A percentile compares a stretch with the other conserved stretches of the same genome.
These are phyloP conservation scores for Periconia sp. DNA, from an alignment of 2,329 filamentous ascomycete species.

Conservation along the genomic window DNA sequence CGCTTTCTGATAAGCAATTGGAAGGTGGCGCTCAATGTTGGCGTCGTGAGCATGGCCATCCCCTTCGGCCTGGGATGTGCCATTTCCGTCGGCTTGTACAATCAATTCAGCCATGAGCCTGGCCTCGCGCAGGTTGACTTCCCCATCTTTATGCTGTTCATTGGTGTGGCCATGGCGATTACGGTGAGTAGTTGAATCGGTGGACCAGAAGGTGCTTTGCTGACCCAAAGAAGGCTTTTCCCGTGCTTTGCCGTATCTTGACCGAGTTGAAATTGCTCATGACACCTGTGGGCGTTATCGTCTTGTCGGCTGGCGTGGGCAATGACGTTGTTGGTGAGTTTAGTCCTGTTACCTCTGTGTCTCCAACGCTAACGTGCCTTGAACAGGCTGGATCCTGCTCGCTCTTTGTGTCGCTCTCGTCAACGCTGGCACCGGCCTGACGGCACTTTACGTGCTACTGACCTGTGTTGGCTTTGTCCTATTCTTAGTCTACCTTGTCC, in stretches of 20 bases:
- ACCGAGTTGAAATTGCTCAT: slow-evolving; percentile 86
- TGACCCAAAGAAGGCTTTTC: slow-evolving; percentile 64
- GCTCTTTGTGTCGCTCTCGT: slow-evolving; percentile 92
- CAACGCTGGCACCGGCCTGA: slow-evolving; percentile 81
- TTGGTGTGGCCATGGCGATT: slow-evolving; percentile 92
- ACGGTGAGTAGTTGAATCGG: slow-evolving; percentile 62
- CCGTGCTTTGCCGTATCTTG: slow-evolving; percentile 90
- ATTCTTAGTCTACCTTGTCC: slow-evolving; percentile 74
- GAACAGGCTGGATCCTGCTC: slow-evolving; percentile 80
- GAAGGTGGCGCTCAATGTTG: slow-evolving; percentile 78
- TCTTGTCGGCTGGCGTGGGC: slow-evolving; percentile 86
- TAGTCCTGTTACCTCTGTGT: neutral
- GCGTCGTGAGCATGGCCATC: slow-evolving; percentile 77
- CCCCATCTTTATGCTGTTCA: slow-evolving; percentile 74
- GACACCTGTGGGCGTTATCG: slow-evolving; percentile 85
- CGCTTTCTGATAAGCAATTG: slow-evolving; percentile 80
- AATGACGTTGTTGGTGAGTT: slow-evolving; percentile 77
- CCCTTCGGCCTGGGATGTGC: slow-evolving; percentile 83
- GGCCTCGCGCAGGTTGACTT: slow-evolving; percentile 65
- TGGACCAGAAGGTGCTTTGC: neutral
- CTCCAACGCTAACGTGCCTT: slow-evolving; percentile 11
- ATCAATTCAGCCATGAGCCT: slow-evolving; percentile 69
- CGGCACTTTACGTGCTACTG: slow-evolving; percentile 84
- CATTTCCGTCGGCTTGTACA: slow-evolving; percentile 80
- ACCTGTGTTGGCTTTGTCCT: slow-evolving; percentile 76